These are phyloP conservation scores for Waitea zeae DNA, from an alignment of 1,284 basidiomycete genomes.

Conservation along the genomic window DNA sequence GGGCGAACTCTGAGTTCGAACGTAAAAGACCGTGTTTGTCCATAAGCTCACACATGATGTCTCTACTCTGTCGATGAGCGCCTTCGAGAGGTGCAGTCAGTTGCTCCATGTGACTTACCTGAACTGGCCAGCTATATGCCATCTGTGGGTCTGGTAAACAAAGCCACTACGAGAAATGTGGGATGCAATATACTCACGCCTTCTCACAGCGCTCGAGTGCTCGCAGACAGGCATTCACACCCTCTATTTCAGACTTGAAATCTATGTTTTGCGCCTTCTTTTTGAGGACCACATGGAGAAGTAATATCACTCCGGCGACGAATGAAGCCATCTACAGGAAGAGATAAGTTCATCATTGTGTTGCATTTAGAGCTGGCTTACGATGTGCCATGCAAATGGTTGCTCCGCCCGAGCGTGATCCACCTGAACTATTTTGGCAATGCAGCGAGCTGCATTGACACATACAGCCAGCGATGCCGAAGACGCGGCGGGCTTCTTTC, in stretches of 20 bases:
- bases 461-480: slow-evolving; percentile 33
- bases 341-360: neutral
- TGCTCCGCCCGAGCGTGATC: neutral
- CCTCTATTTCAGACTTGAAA: too few species aligned
- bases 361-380: neutral
- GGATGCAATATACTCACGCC: neutral
- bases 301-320: neutral
- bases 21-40: too few species aligned
- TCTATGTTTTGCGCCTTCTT: neutral
- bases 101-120: too few species aligned
- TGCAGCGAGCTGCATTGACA: slow-evolving; percentile 29
- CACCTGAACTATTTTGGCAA: neutral
- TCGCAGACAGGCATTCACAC: neutral
- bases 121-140: neutral
- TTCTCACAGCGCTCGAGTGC: neutral
- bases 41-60: too few species aligned
- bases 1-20: too few species aligned
- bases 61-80: too few species aligned
- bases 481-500: slow-evolving; percentile 12
- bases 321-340: neutral
- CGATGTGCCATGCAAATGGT: neutral
- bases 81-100: too few species aligned
- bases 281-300: neutral
- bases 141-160: neutral
- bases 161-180: neutral